These are phyloP conservation scores for Teunomyces atbi DNA, from an alignment of 805 yeast genomes.

Conservation along the genomic window DNA sequence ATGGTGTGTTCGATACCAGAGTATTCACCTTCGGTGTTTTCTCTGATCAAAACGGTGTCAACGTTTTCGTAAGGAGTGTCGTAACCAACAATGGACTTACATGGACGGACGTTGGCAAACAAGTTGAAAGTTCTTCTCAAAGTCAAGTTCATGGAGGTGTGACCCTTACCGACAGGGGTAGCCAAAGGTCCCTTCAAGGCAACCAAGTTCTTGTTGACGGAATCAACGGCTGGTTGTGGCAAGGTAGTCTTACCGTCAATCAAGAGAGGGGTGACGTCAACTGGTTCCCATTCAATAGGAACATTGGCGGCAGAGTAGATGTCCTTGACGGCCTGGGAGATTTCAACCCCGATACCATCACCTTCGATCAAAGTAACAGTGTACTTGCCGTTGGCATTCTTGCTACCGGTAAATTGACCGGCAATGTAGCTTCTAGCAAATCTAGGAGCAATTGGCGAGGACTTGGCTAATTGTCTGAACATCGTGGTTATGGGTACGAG, in stretches of 20 bases:
- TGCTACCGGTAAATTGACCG: conserved; percentile 61
- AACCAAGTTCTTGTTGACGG: conserved; percentile 87
- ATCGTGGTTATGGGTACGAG: conserved; percentile 15
- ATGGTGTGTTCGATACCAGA: conserved; percentile 98
- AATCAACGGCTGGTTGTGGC: conserved; percentile 88
- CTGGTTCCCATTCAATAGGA: conserved; percentile 96
- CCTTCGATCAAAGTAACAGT: conserved; percentile 96
- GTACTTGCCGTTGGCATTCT: conserved; percentile 77
- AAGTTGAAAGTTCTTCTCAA: conserved; percentile 94
- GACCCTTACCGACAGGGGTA: conserved; percentile 98
- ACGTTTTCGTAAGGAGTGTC: conserved; percentile 87
- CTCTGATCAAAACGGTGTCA: conserved; percentile 94
- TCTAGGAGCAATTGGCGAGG: conserved; percentile 33
- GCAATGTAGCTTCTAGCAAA: conserved; percentile 43
- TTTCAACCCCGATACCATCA: conserved; percentile 97
- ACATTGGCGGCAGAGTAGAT: conserved; percentile 92
- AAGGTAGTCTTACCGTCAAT: conserved; percentile 91
- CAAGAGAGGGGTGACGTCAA: conserved; percentile 91
- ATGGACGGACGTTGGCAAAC: conserved; percentile 97
- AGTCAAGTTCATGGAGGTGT: conserved; percentile 94
- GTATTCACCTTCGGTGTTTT: conserved; percentile 99
- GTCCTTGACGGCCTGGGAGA: conserved; percentile 88
- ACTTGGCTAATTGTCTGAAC: conserved; percentile 35
- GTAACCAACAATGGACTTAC: conserved; percentile 90
- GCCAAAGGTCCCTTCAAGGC: conserved; percentile 98